A percentile compares a stretch with the other conserved stretches of the same genome.
phyloP scores from a whole-genome alignment of 495 filamentous ascomycete genomes.

The Hamigera avellanea region DNA sequence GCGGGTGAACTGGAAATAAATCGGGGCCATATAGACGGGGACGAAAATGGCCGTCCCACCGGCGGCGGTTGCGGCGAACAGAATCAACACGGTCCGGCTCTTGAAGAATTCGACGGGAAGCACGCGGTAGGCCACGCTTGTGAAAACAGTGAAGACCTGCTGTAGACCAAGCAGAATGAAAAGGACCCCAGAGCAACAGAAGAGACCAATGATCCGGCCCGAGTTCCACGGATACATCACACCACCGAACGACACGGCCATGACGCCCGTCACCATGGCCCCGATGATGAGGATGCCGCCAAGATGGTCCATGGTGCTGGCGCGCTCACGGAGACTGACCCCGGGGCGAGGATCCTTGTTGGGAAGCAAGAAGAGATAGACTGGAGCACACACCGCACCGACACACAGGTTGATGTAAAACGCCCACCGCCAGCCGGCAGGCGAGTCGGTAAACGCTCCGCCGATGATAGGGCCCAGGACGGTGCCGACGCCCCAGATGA shows the following conservation, averaged over 20 bases:
- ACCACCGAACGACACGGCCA: conserved; percentile 24
- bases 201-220: conserved; percentile 12
- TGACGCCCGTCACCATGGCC: conserved; percentile 11
- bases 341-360: conserved; percentile 30
- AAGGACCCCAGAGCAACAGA: conserved; percentile 11
- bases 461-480: conserved; percentile 50
- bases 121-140: conserved; percentile 28
- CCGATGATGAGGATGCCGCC: conserved; percentile 17
- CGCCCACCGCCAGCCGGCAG: conserved; percentile 48
- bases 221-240: conserved; percentile 16
- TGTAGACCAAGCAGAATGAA: conserved; percentile 19
- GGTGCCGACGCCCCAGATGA: conserved; percentile 40
- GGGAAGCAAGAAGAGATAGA: conserved; percentile 46
- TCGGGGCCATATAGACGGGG: conserved; percentile 36
- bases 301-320: conserved; percentile 18
- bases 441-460: conserved; percentile 45
- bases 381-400: conserved; percentile 38
- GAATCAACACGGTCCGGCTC: conserved; percentile 24
- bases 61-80: not conserved
- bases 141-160: conserved; percentile 40
- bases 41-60: conserved; percentile 20
- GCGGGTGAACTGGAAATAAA: conserved; percentile 35
- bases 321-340: conserved; percentile 18
- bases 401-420: conserved; percentile 65
- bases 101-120: conserved; percentile 24